Conservation (phyloP, 1,284 basidiomycete species). For the Fistulinella cinereoalba region DNA sequence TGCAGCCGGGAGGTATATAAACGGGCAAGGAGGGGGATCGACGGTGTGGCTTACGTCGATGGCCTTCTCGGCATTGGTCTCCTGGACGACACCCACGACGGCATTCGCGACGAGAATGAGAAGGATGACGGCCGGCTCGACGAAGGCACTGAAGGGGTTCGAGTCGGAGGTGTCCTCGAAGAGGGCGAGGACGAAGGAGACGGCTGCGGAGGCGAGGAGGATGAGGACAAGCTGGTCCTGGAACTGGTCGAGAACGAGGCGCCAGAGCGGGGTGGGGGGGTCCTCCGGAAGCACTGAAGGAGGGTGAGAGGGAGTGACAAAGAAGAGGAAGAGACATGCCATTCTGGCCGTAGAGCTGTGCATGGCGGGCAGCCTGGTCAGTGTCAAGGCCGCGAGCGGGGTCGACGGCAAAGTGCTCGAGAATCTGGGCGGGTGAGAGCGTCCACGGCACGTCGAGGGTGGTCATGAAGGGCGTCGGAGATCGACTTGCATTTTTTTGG, state of each 20-base stretch:
- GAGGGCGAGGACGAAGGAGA: conserved; percentile 87
- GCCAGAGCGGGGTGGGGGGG: conserved; percentile 86
- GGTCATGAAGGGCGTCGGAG: conserved; percentile 12
- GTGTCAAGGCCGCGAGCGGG: conserved; percentile 51
- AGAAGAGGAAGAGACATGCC: conserved; percentile 45
- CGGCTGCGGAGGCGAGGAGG: conserved; percentile 84
- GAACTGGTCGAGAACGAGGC: conserved; percentile 95
- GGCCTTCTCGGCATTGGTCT: conserved; percentile 91
- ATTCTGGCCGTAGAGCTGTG: conserved; percentile 81
- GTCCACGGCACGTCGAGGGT: conserved; percentile 72
- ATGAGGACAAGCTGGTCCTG: conserved; percentile 96
- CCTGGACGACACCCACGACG: conserved; percentile 91
- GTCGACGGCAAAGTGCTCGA: conserved; percentile 65
- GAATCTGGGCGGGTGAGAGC: conserved; percentile 56
- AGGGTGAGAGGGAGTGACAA: conserved; percentile 1
- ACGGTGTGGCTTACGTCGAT: conserved; percentile 72
- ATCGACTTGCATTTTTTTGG: neutral
- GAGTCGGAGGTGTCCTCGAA: conserved; percentile 73
- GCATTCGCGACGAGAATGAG: conserved; percentile 93
- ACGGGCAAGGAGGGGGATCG: neutral
- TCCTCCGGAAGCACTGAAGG: conserved; percentile 82
- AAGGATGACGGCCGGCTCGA: conserved; percentile 90
- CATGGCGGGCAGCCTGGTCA: conserved; percentile 67
- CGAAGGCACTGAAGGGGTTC: conserved; percentile 77
- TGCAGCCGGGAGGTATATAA: conserved; percentile 33